These are phyloP conservation scores for Trametes cingulata DNA, from an alignment of 768 basidiomycete genomes.

Conservation along the genomic window DNA sequence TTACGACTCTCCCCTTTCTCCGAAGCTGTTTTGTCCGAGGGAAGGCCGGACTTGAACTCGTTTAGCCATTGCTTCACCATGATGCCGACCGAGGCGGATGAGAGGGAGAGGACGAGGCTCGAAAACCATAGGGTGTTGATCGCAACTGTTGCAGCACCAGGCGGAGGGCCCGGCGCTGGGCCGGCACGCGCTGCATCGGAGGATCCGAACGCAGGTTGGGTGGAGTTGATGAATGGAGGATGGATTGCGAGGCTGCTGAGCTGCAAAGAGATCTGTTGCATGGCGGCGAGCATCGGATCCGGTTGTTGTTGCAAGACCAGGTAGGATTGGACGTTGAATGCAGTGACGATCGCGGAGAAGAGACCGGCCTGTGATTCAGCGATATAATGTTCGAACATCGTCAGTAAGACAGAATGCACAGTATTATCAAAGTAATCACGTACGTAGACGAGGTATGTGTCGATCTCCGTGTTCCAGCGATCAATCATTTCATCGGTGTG, in stretches of 20 bases:
- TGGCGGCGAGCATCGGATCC: too few relatives aligned
- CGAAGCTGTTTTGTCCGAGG: neutral
- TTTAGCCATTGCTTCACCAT: conserved; percentile 5
- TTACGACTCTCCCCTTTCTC: neutral
- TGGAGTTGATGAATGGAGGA: too few relatives aligned
- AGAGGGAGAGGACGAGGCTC: conserved; percentile 2
- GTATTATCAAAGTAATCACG: too few relatives aligned
- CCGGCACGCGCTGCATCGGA: neutral
- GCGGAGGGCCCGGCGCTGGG: neutral
- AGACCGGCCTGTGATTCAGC: too few relatives aligned
- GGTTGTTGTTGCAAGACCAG: too few relatives aligned
- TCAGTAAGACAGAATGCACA: too few relatives aligned
- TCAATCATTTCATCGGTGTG: neutral
- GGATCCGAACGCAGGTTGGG: neutral
- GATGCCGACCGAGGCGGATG: neutral
- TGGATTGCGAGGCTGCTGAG: too few relatives aligned
- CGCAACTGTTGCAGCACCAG: neutral
- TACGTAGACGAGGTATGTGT: neutral
- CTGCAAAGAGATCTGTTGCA: too few relatives aligned
- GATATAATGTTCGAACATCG: too few relatives aligned
- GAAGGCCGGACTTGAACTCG: neutral
- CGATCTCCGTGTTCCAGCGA: neutral
- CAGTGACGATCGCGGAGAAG: too few relatives aligned
- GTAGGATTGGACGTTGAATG: too few relatives aligned
- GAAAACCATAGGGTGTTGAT: conserved; percentile 8